Base-by-base conservation (phyloP, 441 rosid species). In the Dalechampia spathulata region DNA sequence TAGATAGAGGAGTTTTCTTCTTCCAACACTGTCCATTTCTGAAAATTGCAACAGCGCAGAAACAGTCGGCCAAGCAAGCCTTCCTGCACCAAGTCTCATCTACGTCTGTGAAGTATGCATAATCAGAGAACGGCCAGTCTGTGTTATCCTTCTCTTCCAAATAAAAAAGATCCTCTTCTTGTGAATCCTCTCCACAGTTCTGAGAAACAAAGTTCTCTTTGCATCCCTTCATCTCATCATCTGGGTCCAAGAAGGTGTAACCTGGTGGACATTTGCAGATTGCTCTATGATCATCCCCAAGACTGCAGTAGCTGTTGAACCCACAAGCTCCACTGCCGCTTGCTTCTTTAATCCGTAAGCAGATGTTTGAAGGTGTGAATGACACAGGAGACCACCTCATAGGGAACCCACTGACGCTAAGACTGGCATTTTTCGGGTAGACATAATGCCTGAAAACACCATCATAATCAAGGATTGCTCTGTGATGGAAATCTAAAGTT, bases 271-370 rank as follows among this genome's bases (percentile, higher is more conserved):
- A 79, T 11, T 6, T 9, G 39, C 77, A 75, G 0, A 0, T 57
- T 4, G 69, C 72, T 27, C 62, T 65, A 15, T 58, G 30, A 25
- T 68, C 61, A 3, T 28, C 30, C 20, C 58, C 57, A 0, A 58
- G 19, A 22, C 1, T 8, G 60, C 82, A 74, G 61, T 55, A 64
- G 59, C 72, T 67, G 48, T 78, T 78, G 44, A 56, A 64, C n/a
- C 80, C 83, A 8, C 79, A 78, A 7, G 65, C 64, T 16, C 78
- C 80, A 12, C 57, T 13, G 4, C 76, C 72, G 1, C 11, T 38
- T n/a, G 1, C 2, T 6, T 13, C 2, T 38, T 0, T 2, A 1
- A 3, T 41, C 23, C 7, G 28, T 2, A 38, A 38, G 17, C 42
- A 0, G 40, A 1, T 0, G 1, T 3, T 9, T n/a, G n/a, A n/a